Percentiles rank a stretch among this genome's conserved stretches.
These are phyloP conservation scores for Blastocystis sp. DNA, from an alignment of 352 stramenopile species.

Conservation along the genomic window DNA sequence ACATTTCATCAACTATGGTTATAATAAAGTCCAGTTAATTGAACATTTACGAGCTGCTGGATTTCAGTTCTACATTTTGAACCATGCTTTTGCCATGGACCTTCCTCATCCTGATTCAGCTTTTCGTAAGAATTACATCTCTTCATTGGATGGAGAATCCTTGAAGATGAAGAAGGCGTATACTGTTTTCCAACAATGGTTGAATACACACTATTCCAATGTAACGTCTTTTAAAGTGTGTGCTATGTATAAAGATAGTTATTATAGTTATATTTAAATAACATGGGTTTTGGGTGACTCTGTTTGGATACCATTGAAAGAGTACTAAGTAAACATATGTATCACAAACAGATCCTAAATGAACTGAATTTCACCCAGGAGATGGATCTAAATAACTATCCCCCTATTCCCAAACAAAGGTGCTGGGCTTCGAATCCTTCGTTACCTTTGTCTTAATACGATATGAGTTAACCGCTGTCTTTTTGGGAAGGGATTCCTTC, in stretches of 20 bases:
- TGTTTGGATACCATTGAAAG: neutral
- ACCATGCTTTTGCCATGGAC: slow-evolving; percentile 63
- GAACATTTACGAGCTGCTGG: slow-evolving; percentile 59
- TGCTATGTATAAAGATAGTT: neutral
- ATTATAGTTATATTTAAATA: slow-evolving; percentile 14
- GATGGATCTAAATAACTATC: too few species aligned
- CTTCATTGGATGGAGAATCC: neutral
- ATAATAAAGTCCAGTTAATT: slow-evolving; percentile 63
- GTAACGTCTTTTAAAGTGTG: neutral
- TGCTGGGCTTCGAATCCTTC: neutral
- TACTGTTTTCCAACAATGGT: neutral
- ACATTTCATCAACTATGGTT: slow-evolving; percentile 58
- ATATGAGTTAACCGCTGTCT: neutral
- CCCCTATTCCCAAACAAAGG: slow-evolving; percentile 27
- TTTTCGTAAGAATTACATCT: slow-evolving; percentile 42
- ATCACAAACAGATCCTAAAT: slow-evolving; percentile 17
- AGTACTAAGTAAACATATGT: slow-evolving; percentile 18
- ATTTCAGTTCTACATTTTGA: slow-evolving; percentile 51
- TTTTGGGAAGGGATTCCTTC: neutral
- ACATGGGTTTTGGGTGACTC: too few species aligned
- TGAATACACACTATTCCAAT: neutral
- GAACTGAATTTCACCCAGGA: neutral
- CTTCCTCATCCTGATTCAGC: slow-evolving; percentile 54
- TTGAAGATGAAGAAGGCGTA: neutral
- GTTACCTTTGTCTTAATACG: neutral